Evolutionary conservation across 1,284 basidiomycete genomes (phyloP).

Genomic region (Lentinula novae-zelandiae): DNA sequence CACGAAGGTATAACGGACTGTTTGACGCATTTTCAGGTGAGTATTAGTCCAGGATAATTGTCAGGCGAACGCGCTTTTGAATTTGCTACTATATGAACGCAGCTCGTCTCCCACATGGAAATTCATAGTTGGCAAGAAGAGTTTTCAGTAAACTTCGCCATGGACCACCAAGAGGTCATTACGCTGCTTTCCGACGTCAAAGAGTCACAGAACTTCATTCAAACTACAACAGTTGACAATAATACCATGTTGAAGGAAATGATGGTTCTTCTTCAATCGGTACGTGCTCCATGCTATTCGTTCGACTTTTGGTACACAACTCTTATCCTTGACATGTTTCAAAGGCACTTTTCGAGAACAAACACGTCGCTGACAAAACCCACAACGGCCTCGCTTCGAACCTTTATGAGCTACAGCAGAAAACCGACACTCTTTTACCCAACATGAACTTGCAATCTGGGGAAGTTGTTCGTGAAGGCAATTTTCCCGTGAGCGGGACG

Average conservation of each 20-base stretch:
- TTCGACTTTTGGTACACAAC: neutral
- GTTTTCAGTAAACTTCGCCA: constrained; percentile 30
- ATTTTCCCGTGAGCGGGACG: constrained; percentile 45
- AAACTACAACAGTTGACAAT: constrained; percentile 27
- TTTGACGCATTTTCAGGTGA: constrained; percentile 38
- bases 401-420: constrained; percentile 43
- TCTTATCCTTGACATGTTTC: neutral
- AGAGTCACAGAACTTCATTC: constrained; percentile 33
- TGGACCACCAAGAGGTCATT: constrained; percentile 40
- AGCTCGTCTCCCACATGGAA: constrained; percentile 40
- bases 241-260: constrained; percentile 31
- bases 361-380: constrained; percentile 26
- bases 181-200: constrained; percentile 39
- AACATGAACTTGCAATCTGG: constrained; percentile 45
- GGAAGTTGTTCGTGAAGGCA: constrained; percentile 45
- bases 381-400: constrained; percentile 43
- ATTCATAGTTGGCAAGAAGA: constrained; percentile 44
- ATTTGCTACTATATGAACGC: constrained; percentile 7
- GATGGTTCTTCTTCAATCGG: constrained; percentile 45
- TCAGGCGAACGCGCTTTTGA: too few relatives aligned
- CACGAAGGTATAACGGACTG: constrained; percentile 39
- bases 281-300: constrained; percentile 14
- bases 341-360: constrained; percentile 30
- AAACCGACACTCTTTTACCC: constrained; percentile 41
- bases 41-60: neutral